Percentiles rank a stretch among this genome's conserved stretches.
Conservation (phyloP, 257 asterid species). For the Lycium barbarum region DNA sequence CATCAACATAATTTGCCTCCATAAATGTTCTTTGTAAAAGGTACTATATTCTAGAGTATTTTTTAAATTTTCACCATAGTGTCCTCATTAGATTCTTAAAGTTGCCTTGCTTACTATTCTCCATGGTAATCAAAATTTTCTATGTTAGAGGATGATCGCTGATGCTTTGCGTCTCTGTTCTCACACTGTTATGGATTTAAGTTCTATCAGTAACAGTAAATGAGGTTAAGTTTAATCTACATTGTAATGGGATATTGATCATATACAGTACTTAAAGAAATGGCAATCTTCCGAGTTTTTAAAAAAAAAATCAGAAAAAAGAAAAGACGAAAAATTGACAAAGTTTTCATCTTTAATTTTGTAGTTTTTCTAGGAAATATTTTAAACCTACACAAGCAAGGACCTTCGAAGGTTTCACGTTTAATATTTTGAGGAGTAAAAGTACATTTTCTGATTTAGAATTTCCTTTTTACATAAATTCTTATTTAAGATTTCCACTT, state of each 20-base stretch:
- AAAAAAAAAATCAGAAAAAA: not conserved
- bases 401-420: too few species aligned
- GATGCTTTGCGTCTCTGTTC: not conserved
- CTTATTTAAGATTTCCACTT: too few species aligned
- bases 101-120: slow-evolving; percentile 19
- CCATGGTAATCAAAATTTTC: not conserved
- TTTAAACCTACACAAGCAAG: too few species aligned
- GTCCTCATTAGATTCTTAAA: not conserved
- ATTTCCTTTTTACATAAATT: too few species aligned
- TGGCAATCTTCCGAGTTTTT: too few species aligned
- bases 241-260: not conserved
- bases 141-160: not conserved
- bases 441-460: too few species aligned
- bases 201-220: not conserved
- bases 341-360: too few species aligned
- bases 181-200: not conserved
- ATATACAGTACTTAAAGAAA: too few species aligned
- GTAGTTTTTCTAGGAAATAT: too few species aligned
- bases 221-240: not conserved
- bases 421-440: too few species aligned
- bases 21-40: not conserved
- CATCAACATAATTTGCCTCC: not conserved
- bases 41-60: not conserved
- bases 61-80: not conserved
- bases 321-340: not conserved